Conservation (phyloP, 179 eudicot genomes). For the Beta lomatogona region DNA sequence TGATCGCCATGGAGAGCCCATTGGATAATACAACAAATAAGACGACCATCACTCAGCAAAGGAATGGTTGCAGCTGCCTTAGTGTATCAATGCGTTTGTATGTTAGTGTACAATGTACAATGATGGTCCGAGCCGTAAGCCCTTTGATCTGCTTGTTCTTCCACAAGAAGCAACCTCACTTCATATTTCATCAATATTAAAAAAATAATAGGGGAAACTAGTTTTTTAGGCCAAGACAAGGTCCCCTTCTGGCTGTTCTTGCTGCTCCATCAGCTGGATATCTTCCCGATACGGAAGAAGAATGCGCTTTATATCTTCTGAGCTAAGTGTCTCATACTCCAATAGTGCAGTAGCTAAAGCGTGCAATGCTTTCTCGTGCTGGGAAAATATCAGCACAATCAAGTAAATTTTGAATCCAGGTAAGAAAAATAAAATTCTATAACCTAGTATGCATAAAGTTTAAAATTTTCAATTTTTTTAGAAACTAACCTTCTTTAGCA, state of each 20-base stretch:
- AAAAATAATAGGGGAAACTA: not conserved
- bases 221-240: constrained; percentile 58
- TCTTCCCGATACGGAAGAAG: constrained; percentile 58
- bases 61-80: constrained; percentile 5
- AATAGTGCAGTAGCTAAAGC: constrained; percentile 76
- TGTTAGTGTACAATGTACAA: constrained; percentile 39
- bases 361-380: constrained; percentile 87
- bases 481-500: constrained; percentile 74
- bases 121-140: constrained; percentile 5
- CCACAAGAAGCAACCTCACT: constrained; percentile 3
- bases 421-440: no score
- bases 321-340: constrained; percentile 77
- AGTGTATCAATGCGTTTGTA: constrained; percentile 16
- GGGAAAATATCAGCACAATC: constrained; percentile 20
- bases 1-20: not conserved
- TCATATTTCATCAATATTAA: constrained; percentile 6
- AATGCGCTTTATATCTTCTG: constrained; percentile 81
- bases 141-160: constrained; percentile 12
- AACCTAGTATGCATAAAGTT: no score
- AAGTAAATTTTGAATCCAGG: not conserved
- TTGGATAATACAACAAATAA: not conserved
- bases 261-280: constrained; percentile 36
- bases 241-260: constrained; percentile 57
- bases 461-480: no score
- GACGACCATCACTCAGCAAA: not conserved